Evolutionary conservation across 768 basidiomycete species (phyloP).

Genomic region (Leucocoprinus birnbaumii): DNA sequence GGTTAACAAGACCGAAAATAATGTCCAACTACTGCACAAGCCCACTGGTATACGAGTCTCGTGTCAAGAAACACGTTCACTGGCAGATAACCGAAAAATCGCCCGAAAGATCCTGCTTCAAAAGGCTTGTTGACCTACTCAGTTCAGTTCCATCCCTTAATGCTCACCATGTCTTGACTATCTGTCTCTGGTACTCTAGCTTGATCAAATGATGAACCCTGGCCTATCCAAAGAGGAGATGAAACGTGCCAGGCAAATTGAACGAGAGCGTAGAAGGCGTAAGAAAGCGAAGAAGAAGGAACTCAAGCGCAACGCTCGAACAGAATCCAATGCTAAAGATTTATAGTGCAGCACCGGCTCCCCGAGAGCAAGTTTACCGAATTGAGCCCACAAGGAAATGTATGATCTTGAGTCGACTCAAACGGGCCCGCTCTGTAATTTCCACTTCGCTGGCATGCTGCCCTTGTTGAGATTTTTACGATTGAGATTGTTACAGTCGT

Average conservation of each 20-base stretch:
- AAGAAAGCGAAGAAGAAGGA: constrained; percentile 81
- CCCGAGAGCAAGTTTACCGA: too few species aligned
- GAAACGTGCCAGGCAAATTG: constrained; percentile 66
- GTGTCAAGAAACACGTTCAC: constrained; percentile 87
- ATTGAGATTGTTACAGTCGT: too few species aligned
- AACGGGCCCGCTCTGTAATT: too few species aligned
- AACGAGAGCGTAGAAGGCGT: constrained; percentile 68
- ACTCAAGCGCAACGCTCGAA: constrained; percentile 24
- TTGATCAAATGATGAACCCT: constrained; percentile 72
- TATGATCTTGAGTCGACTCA: too few species aligned
- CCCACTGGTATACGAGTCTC: constrained; percentile 85
- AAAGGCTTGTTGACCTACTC: constrained; percentile 55
- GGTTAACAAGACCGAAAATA: constrained; percentile 92
- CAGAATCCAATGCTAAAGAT: too few species aligned
- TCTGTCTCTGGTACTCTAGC: constrained; percentile 35
- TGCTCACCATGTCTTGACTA: constrained; percentile 3
- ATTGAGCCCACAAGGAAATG: too few species aligned
- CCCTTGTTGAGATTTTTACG: too few species aligned
- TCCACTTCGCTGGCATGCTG: too few species aligned
- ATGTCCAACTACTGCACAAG: constrained; percentile 86
- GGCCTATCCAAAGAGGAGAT: constrained; percentile 73
- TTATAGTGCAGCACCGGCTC: too few species aligned
- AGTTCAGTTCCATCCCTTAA: constrained; percentile 10
- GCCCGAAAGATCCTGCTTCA: constrained; percentile 73
- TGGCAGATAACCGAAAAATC: constrained; percentile 72